Evolutionary conservation across 108 stramenopile species (phyloP), one percentile per base, ranked within the genome.

Genomic region (Skeletonema costatum): DNA sequence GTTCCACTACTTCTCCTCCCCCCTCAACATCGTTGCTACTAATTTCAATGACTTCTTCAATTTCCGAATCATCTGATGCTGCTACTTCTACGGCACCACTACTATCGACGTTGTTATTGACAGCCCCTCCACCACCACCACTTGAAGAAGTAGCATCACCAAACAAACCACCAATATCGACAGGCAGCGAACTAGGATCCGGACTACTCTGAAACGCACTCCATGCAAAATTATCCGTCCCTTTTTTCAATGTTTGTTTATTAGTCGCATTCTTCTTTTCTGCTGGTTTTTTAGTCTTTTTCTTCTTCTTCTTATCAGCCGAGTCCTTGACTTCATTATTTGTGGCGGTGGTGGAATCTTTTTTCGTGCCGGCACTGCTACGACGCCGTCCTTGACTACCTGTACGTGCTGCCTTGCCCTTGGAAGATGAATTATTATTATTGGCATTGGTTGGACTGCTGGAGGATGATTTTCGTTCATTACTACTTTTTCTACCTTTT

Each of bases 141-240:
- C 31, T 38, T 7, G 25, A 6, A 29, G 4, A 5, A 32, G 2
- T 13, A 36, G 13, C 0, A 68, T 68, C 66, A 38, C 64, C 75
- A 42, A 73, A 75, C 50, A 73, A 68, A 17, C 75, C 75, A 44
- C 66, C 75, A 51, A 73, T 69, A 61, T 82, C 75, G 4, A 48
- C 46, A 5, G 93, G 93, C 11, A 94, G 61, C 1, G 88, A 77
- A 42, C 86, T 83, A 11, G 93, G 89, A 85, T 94, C 93, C 1
- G 93, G 93, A 66, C 89, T 87, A 36, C 89, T 89, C 64, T 94
- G 93, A 76, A 92, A 94, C 1, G 93, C 93, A 60, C 87, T 89
- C 93, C 93, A 94, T 6, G 93, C 93, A 77, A 84, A 94, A 68
- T 88, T 90, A 8, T 60, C 32, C 6, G 14, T 32, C 60, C 60